Evolutionary conservation across 2,329 filamentous ascomycete genomes (phyloP).

Genomic region (Aschersonia sp.): DNA sequence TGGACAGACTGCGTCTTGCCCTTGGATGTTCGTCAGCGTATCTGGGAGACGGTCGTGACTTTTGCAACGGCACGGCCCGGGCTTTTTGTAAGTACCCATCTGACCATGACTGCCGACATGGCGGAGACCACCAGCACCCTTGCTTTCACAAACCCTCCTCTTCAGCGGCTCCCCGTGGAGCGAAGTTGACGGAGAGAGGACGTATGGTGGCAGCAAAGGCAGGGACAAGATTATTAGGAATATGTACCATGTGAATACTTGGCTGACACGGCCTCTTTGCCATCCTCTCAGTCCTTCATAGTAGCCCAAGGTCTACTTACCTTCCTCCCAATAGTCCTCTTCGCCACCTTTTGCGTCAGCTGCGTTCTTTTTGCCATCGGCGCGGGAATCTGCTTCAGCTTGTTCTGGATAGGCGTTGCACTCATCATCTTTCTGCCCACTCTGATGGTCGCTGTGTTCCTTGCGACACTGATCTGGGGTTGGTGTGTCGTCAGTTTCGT

Average conservation of each 20-base stretch:
- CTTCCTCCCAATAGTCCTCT: slow-evolving; percentile 52
- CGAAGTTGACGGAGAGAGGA: not conserved
- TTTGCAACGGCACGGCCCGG: slow-evolving; percentile 53
- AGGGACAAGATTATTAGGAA: not conserved
- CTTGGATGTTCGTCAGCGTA: slow-evolving; percentile 42
- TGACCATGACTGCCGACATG: not conserved
- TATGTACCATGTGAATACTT: too few relatives aligned
- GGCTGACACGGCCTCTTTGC: too few relatives aligned
- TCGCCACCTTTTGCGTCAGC: slow-evolving; percentile 49
- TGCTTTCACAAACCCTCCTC: not conserved
- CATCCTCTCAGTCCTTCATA: slow-evolving; percentile 44
- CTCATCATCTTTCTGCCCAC: slow-evolving; percentile 54
- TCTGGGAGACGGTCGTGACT: slow-evolving; percentile 33
- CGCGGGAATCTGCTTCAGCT: slow-evolving; percentile 47
- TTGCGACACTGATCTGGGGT: slow-evolving; percentile 50
- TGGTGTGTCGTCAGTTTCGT: slow-evolving; percentile 50
- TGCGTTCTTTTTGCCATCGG: slow-evolving; percentile 48
- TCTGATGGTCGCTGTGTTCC: slow-evolving; percentile 47
- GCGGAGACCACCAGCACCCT: not conserved
- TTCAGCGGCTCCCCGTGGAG: not conserved
- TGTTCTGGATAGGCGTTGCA: slow-evolving; percentile 54
- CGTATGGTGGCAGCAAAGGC: not conserved
- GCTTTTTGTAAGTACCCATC: slow-evolving; percentile 41
- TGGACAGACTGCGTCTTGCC: slow-evolving; percentile 38
- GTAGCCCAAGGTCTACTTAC: slow-evolving; percentile 49